Conservation (phyloP, 345 rosid genomes). For the Bretschneidera sinensis region DNA sequence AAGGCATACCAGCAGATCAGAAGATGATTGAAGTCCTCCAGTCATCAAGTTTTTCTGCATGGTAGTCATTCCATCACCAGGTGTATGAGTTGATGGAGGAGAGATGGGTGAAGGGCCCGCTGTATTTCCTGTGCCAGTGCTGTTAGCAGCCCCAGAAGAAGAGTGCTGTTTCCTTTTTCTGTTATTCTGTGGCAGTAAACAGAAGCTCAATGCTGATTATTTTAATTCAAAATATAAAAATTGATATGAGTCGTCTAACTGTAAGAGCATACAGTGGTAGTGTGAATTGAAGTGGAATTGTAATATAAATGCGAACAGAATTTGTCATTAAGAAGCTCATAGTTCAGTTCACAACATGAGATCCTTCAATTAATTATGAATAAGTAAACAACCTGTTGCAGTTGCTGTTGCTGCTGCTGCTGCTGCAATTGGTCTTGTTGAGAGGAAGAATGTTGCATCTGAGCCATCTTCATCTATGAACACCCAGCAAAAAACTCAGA, state of each 20-base stretch:
- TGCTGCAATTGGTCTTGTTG: slow-evolving; percentile 46
- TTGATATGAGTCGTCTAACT: background rate
- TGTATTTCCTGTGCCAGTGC: slow-evolving; percentile 61
- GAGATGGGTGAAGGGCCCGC: slow-evolving; percentile 57
- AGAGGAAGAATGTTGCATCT: slow-evolving; percentile 50
- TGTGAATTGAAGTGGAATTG: background rate
- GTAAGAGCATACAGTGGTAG: background rate
- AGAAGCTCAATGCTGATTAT: slow-evolving; percentile 13
- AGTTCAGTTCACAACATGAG: slow-evolving; percentile 5
- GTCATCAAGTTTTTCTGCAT: slow-evolving; percentile 44
- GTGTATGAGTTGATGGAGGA: slow-evolving; percentile 63
- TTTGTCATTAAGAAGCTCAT: slow-evolving; percentile 13
- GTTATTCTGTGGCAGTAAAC: slow-evolving; percentile 30
- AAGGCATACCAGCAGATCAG: slow-evolving; percentile 45
- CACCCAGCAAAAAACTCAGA: slow-evolving; percentile 5
- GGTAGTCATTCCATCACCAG: slow-evolving; percentile 55
- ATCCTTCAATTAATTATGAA: slow-evolving; percentile 5
- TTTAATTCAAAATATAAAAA: background rate
- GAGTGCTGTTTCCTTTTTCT: slow-evolving; percentile 61
- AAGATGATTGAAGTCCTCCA: slow-evolving; percentile 42
- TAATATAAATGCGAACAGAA: background rate
- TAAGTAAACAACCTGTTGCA: slow-evolving; percentile 43
- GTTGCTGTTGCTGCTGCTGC: slow-evolving; percentile 37
- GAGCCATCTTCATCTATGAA: slow-evolving; percentile 49
- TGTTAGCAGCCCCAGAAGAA: slow-evolving; percentile 62